Base-by-base conservation (phyloP, 2,329 filamentous ascomycete genomes). In the Botryotinia globosa region DNA sequence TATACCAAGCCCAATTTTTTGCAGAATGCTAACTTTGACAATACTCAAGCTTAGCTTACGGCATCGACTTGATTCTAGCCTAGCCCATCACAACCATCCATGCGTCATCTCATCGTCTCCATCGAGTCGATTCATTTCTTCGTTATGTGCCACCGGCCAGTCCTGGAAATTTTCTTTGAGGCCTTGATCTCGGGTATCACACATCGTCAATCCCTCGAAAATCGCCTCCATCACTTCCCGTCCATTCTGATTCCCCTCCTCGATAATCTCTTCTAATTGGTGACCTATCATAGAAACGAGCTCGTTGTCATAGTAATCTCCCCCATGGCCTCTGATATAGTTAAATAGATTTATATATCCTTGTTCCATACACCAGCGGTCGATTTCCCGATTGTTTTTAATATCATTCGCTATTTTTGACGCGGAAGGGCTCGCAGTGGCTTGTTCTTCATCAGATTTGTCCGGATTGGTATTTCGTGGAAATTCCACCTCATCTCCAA, bases 361-460 rank as follows among this genome's bases (percentile, higher is more conserved):
- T 56, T 51, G 51, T 37, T 67, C 48, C 12, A 22, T 29, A 25
- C 51, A 44, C 62, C 62, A 65, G 5, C 29, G n/a, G 45, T 65
- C 29, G 10, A 48, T 34, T 48, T 65, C 20, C 6, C 5, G 29
- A 16, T 32, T 65, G 12, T 48, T 34, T 12, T 29, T 34, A 20
- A 67, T 32, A 9, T 29, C 5, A 32, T 81, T 79, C 14, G 80
- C 81, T 51, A 83, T 81, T 73, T 83, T 82, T 18, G 82, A 81
- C 79, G 83, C 80, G 20, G 79, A 79, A 0, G 83, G 75, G n/a
- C 78, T 80, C 22, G 83, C 81, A 65, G 81, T 75, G 61, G 78
- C 78, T 6, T 83, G 72, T 12, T 80, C 81, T 42, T 81, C 81
- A 42, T 82, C 78, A 80, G 82, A 81, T 4, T 29, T 25, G 8